Conservation (phyloP, 2,329 filamentous ascomycete species). For the Cladosporium sp. region DNA sequence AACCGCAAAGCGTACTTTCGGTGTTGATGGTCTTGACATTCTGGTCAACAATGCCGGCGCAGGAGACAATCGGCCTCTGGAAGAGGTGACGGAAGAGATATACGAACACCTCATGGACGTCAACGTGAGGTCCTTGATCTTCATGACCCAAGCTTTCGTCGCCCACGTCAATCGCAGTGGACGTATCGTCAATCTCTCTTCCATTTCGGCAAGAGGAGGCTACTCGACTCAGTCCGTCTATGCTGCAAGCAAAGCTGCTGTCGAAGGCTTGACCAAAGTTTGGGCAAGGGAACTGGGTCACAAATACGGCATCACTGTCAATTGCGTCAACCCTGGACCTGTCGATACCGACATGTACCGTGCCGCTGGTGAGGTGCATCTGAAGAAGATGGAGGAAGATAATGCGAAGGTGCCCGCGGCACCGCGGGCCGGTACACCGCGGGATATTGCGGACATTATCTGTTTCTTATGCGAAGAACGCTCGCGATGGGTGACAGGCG, state of each 20-base stretch:
- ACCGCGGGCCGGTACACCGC: not conserved
- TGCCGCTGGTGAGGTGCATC: not conserved
- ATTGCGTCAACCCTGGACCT: conserved; percentile 16
- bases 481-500: conserved; percentile 3
- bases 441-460: conserved; percentile 6
- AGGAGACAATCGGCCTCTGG: not conserved
- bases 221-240: conserved; percentile 3
- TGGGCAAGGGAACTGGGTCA: conserved; percentile 17
- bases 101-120: conserved; percentile 4
- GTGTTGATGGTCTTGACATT: conserved; percentile 3
- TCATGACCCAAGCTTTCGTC: conserved; percentile 5
- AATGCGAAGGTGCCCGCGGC: not conserved
- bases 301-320: conserved; percentile 16
- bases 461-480: conserved; percentile 5
- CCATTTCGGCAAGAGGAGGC: conserved; percentile 5
- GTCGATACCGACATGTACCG: conserved; percentile 18
- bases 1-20: not conserved
- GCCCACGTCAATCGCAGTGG: not conserved
- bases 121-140: conserved; percentile 3
- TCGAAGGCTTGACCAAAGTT: conserved; percentile 14
- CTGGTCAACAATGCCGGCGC: conserved; percentile 12
- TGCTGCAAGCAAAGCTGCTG: conserved; percentile 15
- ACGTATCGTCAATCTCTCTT: conserved; percentile 8
- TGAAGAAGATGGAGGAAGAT: not conserved
- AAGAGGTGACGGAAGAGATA: conserved; percentile 6